Evolutionary conservation across 1,284 basidiomycete genomes (phyloP).

Genomic region (Vanrija sp.): DNA sequence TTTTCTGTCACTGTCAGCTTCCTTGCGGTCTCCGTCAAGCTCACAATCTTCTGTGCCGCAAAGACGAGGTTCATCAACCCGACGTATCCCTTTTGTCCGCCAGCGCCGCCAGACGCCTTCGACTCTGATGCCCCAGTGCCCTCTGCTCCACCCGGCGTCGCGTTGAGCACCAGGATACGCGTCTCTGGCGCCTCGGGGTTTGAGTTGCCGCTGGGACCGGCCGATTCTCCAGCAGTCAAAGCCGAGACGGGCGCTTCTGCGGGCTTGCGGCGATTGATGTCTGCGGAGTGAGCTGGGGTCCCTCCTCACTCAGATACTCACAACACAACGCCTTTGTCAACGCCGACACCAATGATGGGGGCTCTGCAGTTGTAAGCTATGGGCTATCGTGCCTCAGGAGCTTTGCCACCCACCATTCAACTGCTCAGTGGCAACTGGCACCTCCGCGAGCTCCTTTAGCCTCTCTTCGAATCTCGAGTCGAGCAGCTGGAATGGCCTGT

Average conservation of each 20-base stretch:
- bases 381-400: background rate
- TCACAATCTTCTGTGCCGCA: constrained; percentile 90
- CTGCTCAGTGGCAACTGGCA: constrained; percentile 56
- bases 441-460: constrained; percentile 61
- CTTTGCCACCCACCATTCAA: constrained; percentile 30
- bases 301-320: constrained; percentile 49
- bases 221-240: constrained; percentile 10
- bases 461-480: constrained; percentile 62
- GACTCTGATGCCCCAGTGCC: constrained; percentile 7
- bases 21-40: constrained; percentile 28
- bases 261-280: constrained; percentile 72
- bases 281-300: constrained; percentile 50
- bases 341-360: constrained; percentile 76
- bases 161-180: constrained; percentile 84
- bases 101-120: constrained; percentile 15
- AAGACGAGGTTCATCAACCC: constrained; percentile 99
- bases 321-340: constrained; percentile 85
- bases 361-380: constrained; percentile 25
- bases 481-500: constrained; percentile 65
- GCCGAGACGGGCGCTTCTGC: constrained; percentile 37
- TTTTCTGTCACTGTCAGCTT: constrained; percentile 59
- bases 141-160: constrained; percentile 59
- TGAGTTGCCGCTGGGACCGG: constrained; percentile 9
- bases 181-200: constrained; percentile 57
- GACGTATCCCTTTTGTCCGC: constrained; percentile 55